Conservation (phyloP, 352 stramenopile genomes). For the Globisporangium carolinianum region DNA sequence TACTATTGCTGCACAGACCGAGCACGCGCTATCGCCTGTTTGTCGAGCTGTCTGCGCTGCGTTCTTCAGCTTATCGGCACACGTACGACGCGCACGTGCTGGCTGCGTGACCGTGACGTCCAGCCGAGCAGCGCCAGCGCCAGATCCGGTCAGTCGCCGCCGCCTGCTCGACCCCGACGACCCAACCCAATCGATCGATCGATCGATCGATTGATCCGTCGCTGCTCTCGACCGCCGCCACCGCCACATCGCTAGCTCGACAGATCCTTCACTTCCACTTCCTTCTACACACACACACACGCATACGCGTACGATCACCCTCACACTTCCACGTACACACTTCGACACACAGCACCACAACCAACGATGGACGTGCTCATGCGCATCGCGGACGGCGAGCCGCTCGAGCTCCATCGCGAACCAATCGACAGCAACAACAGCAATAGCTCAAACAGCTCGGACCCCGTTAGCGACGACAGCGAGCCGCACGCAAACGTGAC, state of each 20-base stretch:
- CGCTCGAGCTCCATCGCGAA: too few species aligned
- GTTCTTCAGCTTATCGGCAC: too few species aligned
- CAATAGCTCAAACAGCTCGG: neutral
- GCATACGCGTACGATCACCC: neutral
- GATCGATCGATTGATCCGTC: neutral
- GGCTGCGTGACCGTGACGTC: neutral
- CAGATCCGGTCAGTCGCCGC: neutral
- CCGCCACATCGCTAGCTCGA: neutral
- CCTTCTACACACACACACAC: neutral
- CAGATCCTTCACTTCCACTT: neutral
- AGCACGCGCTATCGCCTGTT: neutral
- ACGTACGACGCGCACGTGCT: too few species aligned
- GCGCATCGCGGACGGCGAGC: conserved; percentile 2
- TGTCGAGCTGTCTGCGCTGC: too few species aligned
- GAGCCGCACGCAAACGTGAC: conserved; percentile 6
- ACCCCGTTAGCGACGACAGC: conserved; percentile 1
- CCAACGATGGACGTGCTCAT: neutral
- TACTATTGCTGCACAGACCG: neutral
- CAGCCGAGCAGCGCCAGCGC: too few species aligned
- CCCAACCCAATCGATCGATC: neutral
- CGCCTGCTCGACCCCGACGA: too few species aligned
- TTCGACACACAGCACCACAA: neutral
- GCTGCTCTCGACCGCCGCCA: neutral
- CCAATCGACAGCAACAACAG: neutral
- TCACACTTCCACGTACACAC: neutral